Conservation (phyloP, 345 rosid genomes). For the Aquilaria yunnanensis region DNA sequence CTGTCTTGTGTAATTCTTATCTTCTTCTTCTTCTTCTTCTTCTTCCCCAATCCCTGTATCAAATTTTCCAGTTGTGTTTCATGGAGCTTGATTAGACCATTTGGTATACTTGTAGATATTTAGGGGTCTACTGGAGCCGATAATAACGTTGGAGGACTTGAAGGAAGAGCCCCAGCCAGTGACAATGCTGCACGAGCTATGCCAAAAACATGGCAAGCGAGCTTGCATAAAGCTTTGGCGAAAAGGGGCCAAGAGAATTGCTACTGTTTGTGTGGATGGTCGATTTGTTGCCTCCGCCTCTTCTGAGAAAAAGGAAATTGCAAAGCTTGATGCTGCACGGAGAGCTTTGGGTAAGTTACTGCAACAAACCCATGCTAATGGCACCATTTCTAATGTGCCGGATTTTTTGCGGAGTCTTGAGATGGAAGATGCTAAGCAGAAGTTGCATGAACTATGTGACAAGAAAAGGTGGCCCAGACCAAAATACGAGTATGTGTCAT, state of each 20-base stretch:
- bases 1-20: neutral
- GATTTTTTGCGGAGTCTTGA: conserved; percentile 14
- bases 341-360: conserved; percentile 46
- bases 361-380: conserved; percentile 8
- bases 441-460: conserved; percentile 45
- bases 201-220: conserved; percentile 61
- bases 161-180: conserved; percentile 69
- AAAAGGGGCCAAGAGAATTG: conserved; percentile 24
- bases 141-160: conserved; percentile 47
- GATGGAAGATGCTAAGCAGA: conserved; percentile 54
- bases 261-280: conserved; percentile 49
- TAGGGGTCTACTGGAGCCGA: conserved; percentile 65
- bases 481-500: conserved; percentile 39
- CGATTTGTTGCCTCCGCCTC: conserved; percentile 38
- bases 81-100: too few relatives aligned
- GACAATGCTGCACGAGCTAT: conserved; percentile 39
- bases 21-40: neutral
- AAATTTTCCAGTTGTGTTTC: neutral
- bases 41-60: too few relatives aligned
- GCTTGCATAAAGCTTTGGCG: conserved; percentile 37
- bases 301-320: conserved; percentile 53
- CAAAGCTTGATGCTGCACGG: conserved; percentile 66
- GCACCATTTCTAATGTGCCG: neutral
- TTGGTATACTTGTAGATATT: conserved; percentile 39
- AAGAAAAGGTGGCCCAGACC: conserved; percentile 74